Base-by-base conservation (phyloP, 2,329 filamentous ascomycete species). In the Xylariaceae sp. region DNA sequence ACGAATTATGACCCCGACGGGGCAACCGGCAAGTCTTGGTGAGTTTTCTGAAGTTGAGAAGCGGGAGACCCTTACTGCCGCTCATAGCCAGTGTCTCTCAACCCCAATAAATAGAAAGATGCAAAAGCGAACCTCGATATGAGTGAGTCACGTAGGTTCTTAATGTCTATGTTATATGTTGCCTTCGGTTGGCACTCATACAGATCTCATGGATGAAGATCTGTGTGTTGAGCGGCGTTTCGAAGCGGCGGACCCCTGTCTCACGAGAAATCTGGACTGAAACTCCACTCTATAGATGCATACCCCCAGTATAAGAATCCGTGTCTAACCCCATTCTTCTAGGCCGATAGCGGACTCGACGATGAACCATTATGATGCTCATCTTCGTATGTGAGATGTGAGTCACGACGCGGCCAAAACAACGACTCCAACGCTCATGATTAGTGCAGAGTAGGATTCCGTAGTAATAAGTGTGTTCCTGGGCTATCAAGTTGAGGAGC, bases 41-140 rank as follows among this genome's bases (percentile, higher is more conserved):
- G 56, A 53, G 52, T 51, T 61, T 9, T 53, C 66, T 18, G 49
- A 52, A 61, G 30, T 44, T 39, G 4, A 66, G 30, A 23, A 59
- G n/a, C 45, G 23, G 5, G 23, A 30, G 23, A 30, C 56, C 10
- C 55, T 45, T 64, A 37, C 62, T 63, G 44, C 44, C 49, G 18
- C 60, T 49, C 47, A 49, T 49, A 4, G 15, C 8, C 15, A 23
- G 15, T 18, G 4, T 49, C 47, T 8, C 15, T 49, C 4, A 18
- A 30, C 23, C 23, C 23, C 23, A 30, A 4, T 30, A 30, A 30
- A 5, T 30, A 30, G 23, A 30, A 30, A 4, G 23, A 30, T 30
- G 5, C 5, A 30, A 30, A 30, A 5, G 5, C 2, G 13, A 11
- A 5, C 6, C 6, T 45, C 11, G 13, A 45, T 13, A 13, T 13